Evolutionary conservation across 495 filamentous ascomycete genomes (phyloP).

Genomic region (Podospora bellae-mahoneyi): DNA sequence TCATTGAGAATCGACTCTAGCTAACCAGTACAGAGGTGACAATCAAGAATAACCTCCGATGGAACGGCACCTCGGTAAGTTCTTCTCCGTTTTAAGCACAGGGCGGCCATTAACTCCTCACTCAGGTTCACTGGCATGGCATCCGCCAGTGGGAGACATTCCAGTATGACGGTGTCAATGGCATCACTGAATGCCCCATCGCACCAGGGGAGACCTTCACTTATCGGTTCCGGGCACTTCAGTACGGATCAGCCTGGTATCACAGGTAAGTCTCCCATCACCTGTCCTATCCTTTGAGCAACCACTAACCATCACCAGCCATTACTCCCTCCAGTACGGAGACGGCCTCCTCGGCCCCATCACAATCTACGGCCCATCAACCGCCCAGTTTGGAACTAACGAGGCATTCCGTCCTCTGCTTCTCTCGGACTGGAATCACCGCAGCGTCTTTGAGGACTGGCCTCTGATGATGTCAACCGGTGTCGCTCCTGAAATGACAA

Average conservation of each 20-base stretch:
- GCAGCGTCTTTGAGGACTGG: constrained; percentile 26
- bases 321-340: constrained; percentile 52
- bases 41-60: constrained; percentile 32
- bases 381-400: background rate
- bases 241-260: constrained; percentile 57
- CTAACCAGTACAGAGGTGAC: constrained; percentile 45
- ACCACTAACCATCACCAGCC: constrained; percentile 23
- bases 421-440: constrained; percentile 35
- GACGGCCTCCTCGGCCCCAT: constrained; percentile 50
- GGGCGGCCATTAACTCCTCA: background rate
- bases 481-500: constrained; percentile 25
- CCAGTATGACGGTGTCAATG: constrained; percentile 44
- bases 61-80: constrained; percentile 32
- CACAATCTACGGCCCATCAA: constrained; percentile 25
- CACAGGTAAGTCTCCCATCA: constrained; percentile 29
- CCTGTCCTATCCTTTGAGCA: too few relatives aligned
- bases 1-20: background rate
- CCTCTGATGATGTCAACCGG: constrained; percentile 16
- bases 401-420: constrained; percentile 15
- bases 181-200: constrained; percentile 49
- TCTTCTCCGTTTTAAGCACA: background rate
- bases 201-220: constrained; percentile 45
- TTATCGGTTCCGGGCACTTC: constrained; percentile 50
- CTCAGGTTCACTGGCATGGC: constrained; percentile 37
- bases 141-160: constrained; percentile 35